Conservation (phyloP, 139 green algal species). For the Chlorella vulgaris region DNA sequence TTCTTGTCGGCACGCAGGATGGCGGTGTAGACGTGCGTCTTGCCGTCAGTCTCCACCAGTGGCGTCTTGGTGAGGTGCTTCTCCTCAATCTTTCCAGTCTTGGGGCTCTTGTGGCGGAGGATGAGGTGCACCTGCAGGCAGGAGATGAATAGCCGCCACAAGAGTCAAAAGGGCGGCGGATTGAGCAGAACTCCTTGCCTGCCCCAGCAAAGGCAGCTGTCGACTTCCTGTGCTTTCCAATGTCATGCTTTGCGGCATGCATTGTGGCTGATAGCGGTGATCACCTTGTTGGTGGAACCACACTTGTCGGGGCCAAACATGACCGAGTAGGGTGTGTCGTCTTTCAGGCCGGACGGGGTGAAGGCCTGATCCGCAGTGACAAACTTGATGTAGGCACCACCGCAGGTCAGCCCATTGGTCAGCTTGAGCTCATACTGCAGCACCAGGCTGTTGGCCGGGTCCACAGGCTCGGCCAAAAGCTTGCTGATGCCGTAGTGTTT, state of each 20-base stretch:
- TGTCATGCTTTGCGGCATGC: background rate
- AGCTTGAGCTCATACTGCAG: conserved; percentile 86
- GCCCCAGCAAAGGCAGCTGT: too few species aligned
- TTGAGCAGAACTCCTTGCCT: too few species aligned
- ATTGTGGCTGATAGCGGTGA: background rate
- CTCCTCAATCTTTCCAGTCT: conserved; percentile 89
- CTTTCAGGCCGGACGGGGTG: conserved; percentile 58
- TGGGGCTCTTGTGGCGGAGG: conserved; percentile 79
- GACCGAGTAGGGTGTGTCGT: conserved; percentile 93
- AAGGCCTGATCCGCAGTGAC: conserved; percentile 68
- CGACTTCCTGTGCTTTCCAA: too few species aligned
- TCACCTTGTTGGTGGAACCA: conserved; percentile 76
- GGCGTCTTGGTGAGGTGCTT: conserved; percentile 88
- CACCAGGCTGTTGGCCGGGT: conserved; percentile 66
- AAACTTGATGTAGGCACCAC: conserved; percentile 94
- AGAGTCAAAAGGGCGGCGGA: too few species aligned
- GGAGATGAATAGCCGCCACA: background rate
- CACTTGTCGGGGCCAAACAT: conserved; percentile 99
- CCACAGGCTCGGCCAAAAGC: conserved; percentile 52
- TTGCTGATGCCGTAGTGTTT: conserved; percentile 79
- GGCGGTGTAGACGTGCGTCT: conserved; percentile 81
- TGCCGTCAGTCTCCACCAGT: conserved; percentile 57
- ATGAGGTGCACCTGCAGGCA: conserved; percentile 89
- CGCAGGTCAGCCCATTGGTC: conserved; percentile 70
- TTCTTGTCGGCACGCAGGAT: conserved; percentile 77